Evolutionary conservation across 305 asterid species (phyloP), one percentile per base, ranked within the genome.

Genomic region (Fraxinus floribunda): DNA sequence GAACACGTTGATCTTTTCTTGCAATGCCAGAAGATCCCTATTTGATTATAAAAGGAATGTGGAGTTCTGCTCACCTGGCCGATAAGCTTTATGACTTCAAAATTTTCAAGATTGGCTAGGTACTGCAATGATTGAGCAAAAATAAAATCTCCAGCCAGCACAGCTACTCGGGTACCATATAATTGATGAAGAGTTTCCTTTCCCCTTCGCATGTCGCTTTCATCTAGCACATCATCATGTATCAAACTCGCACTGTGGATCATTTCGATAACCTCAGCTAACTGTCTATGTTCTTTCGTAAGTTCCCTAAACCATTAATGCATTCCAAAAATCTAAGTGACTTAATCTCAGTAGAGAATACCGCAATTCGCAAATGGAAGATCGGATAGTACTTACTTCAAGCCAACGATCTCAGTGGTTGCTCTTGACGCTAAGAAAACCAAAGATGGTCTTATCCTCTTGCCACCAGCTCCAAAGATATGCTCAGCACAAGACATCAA

Each of bases 201-300:
- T 79, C 98, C 98, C 91, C 99, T 89, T 8, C 98, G 86, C 91
- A 90, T 86, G 84, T 95, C 94, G 78, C 99, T 95, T 86, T 95
- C 99, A 86, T 95, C 99, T 52, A 95, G 82, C 11, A 95, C 93
- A 80, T 95, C 99, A 85, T 95, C 98, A 35, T 95, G 99, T 87
- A 95, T 92, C 90, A 95, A 87, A 83, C 98, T 94, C 60, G 99
- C 99, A 8, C 97, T 94, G 86, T 95, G 98, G 83, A 95, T 94
- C 98, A 95, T 94, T 88, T 95, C 99, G 79, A 95, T 94, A 83
- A 94, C 93, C 88, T 95, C 99, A 13, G 98, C 99, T 84, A 94
- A 87, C 87, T 97, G 88, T 84, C 97, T 90, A 79, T 95, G 99
- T 82, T 95, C 94, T 83, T 82, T 89, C 1, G 94, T 91, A 62